Evolutionary conservation across 2,329 filamentous ascomycete species (phyloP), one percentile per base, ranked within the genome.

Genomic region (Trichoderma sp.): DNA sequence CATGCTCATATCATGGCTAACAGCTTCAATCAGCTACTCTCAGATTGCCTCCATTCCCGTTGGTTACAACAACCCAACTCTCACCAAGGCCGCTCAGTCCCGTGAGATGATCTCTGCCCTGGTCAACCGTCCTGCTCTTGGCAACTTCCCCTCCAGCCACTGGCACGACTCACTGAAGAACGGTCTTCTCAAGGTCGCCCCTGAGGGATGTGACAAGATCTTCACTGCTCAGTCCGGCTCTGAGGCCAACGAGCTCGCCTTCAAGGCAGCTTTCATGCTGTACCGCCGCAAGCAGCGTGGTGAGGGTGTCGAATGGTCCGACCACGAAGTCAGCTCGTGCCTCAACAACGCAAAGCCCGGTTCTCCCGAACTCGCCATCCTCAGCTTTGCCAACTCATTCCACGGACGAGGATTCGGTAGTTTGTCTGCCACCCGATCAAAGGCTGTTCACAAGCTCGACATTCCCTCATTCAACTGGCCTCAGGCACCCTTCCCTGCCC

Each of bases 401-500:
- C 93, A 95, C 82, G 93, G 93, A 73, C 92, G 93, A 77, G 88
- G 94, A 61, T 95, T 95, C 79, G 93, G 92, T 76, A 90, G 87
- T 74, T 85, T 95, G 70, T 93, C 91, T 73, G 94, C 92, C 74
- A 95, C 93, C 36, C 91, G 93, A 79, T 92, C 89, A 81, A 95
- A 95, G 85, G 87, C 93, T 70, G 93, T 95, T 76, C 93, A 95
- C 86, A 95, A 95, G 83, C 86, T 95, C 76, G 93, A 95, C 80
- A 95, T 95, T 75, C 93, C 93, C n/a, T 91, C 92, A 73, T 95
- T 95, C 80, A 90, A 95, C 84, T 95, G 93, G 93, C 93, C 93
- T 67, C 91, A 93, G 82, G 92, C 92, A n/a, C 85, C 90, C 43
- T 95, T 95, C 86, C 93, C 93, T n/a, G 77, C 82, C 34, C 86